phyloP scores from a whole-genome alignment of 441 rosid species.

The Theobroma grandiflorum region DNA sequence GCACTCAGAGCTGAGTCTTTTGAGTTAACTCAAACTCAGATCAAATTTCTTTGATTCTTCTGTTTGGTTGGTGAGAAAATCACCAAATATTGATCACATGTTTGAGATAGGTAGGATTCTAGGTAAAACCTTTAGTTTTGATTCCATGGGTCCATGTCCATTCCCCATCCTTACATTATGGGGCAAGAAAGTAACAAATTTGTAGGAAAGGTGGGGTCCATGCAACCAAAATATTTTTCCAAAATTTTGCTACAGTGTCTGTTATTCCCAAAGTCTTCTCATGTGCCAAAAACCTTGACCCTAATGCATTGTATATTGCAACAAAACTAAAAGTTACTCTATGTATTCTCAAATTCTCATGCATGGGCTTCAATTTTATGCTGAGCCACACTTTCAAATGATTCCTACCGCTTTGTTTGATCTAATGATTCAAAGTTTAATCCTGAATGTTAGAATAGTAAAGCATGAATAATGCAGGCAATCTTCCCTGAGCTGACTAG shows the following conservation, averaged over 20 bases:
- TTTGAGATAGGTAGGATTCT: neutral
- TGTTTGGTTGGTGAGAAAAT: conserved; percentile 7
- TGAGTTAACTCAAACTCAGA: neutral
- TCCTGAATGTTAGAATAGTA: neutral
- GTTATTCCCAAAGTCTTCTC: neutral
- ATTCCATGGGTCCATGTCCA: conserved; percentile 22
- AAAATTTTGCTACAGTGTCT: neutral
- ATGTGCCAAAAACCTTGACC: neutral
- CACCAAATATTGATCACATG: neutral
- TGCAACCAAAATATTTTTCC: neutral
- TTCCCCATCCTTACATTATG: neutral
- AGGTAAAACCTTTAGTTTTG: neutral
- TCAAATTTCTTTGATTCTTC: neutral
- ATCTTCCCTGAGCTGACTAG: neutral
- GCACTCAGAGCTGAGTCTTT: conserved; percentile 2
- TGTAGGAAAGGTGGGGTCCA: conserved; percentile 14
- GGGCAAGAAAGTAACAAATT: conserved; percentile 8
- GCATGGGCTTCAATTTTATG: neutral
- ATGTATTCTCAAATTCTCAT: neutral
- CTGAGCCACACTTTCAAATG: neutral
- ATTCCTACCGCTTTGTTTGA: neutral
- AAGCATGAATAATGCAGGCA: neutral
- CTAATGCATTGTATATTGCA: neutral
- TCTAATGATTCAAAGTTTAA: neutral
- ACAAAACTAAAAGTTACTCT: neutral